These are phyloP conservation scores for Oxytropis ochrocephala DNA, from an alignment of 306 rosid genomes.

Conservation along the genomic window DNA sequence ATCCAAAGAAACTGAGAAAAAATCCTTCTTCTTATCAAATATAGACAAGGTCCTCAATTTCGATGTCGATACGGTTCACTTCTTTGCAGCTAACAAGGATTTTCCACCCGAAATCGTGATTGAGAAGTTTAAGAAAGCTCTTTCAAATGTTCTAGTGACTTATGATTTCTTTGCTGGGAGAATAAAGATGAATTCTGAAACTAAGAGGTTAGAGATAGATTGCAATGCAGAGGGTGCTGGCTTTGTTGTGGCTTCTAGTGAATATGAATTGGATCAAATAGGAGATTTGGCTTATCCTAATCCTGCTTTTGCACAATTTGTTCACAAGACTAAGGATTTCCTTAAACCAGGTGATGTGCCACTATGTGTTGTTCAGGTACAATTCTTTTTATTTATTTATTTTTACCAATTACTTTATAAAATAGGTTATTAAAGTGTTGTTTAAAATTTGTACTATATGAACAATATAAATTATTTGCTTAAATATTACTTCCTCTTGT, in stretches of 20 bases:
- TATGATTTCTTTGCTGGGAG: slow-evolving; percentile 69
- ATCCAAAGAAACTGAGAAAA: slow-evolving; percentile 34
- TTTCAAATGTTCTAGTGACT: slow-evolving; percentile 38
- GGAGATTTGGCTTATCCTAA: slow-evolving; percentile 69
- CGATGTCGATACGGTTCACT: slow-evolving; percentile 58
- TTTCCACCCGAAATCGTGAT: slow-evolving; percentile 29
- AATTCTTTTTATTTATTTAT: background rate
- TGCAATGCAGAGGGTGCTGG: slow-evolving; percentile 59
- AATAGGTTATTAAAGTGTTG: no score
- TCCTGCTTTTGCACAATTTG: slow-evolving; percentile 55
- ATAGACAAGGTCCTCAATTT: slow-evolving; percentile 71
- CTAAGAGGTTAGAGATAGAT: slow-evolving; percentile 51
- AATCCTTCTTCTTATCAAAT: slow-evolving; percentile 61
- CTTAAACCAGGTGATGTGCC: slow-evolving; percentile 41
- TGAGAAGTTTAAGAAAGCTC: slow-evolving; percentile 35
- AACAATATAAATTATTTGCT: no score
- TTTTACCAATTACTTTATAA: no score
- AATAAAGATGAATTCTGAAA: slow-evolving; percentile 30
- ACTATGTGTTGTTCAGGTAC: slow-evolving; percentile 59
- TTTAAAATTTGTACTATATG: no score
- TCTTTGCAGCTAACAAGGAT: slow-evolving; percentile 42
- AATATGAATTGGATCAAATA: slow-evolving; percentile 41
- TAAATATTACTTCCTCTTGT: no score
- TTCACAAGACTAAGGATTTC: slow-evolving; percentile 36
- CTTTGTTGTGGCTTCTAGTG: slow-evolving; percentile 59